Evolutionary conservation across 306 rosid genomes (phyloP).

Genomic region (Albizia julibrissin): DNA sequence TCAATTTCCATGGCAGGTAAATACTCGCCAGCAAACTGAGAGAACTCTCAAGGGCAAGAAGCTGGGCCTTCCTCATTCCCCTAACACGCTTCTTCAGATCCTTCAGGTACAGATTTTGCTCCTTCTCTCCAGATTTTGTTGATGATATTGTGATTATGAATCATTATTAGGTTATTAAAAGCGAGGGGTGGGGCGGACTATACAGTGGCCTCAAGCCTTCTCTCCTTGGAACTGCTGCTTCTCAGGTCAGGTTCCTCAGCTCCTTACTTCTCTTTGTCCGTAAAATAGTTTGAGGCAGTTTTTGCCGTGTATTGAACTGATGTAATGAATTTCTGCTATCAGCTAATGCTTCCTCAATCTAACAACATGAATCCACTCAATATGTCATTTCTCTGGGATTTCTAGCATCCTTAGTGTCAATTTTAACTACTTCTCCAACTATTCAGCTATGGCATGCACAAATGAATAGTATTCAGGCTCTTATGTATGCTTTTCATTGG

Average conservation of each 20-base stretch:
- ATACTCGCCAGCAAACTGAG: constrained; percentile 87
- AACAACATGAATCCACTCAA: not conserved
- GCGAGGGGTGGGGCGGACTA: constrained; percentile 88
- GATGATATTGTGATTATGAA: not conserved
- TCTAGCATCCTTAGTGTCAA: not conserved
- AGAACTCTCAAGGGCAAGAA: constrained; percentile 60
- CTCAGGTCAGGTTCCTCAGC: constrained; percentile 53
- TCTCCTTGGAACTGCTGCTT: constrained; percentile 87
- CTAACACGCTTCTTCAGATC: constrained; percentile 66
- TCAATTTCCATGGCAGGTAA: constrained; percentile 49
- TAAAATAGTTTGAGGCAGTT: not conserved
- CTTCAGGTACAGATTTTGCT: constrained; percentile 49
- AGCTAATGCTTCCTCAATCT: not conserved
- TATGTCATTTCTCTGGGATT: not conserved
- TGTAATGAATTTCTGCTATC: not conserved
- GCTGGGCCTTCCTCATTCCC: constrained; percentile 27
- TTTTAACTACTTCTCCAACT: not conserved
- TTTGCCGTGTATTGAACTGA: not conserved
- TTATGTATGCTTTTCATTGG: not conserved
- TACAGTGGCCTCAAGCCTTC: constrained; percentile 89
- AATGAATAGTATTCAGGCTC: not conserved
- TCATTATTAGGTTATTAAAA: constrained; percentile 53
- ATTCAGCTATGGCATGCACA: not conserved
- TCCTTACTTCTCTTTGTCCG: not conserved
- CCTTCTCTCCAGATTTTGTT: not conserved